phyloP scores from a whole-genome alignment of 371 early-diverging fungal genomes.

The Blastocladiella emersonii region DNA sequence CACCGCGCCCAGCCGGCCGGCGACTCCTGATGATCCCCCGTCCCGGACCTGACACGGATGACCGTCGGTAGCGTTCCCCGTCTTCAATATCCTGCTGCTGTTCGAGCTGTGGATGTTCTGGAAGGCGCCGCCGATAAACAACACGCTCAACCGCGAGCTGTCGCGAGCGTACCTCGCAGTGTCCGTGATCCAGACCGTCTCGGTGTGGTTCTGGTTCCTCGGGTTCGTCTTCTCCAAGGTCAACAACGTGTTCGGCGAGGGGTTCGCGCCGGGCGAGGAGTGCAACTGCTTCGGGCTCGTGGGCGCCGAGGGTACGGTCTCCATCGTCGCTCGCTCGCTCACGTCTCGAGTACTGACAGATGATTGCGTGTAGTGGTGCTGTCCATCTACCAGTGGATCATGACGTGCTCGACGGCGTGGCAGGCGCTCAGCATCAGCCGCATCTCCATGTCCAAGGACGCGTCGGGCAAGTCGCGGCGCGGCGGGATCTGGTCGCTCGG shows the following conservation, averaged over 20 bases:
- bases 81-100: not conserved
- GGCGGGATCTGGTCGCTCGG: not conserved
- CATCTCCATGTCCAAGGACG: not conserved
- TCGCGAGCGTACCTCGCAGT: not conserved
- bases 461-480: not conserved
- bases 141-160: not conserved
- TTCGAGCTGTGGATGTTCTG: not conserved
- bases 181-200: not conserved
- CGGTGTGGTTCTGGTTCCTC: constrained; percentile 1
- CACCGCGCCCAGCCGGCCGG: too few species aligned
- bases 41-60: too few species aligned
- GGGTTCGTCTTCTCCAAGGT: not conserved
- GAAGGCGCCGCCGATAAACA: not conserved
- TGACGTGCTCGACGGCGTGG: not conserved
- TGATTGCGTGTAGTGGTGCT: not conserved
- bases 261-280: constrained; percentile 1
- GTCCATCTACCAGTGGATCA: constrained; percentile 1
- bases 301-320: constrained; percentile 4
- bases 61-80: not conserved
- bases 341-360: too few species aligned
- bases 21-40: too few species aligned
- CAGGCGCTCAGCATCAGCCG: not conserved
- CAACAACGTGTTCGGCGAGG: not conserved
- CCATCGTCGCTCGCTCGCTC: too few species aligned
- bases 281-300: constrained; percentile 3